These are phyloP conservation scores for Dendrobium chrysotoxum DNA, from an alignment of 106 monocot genomes.

Conservation along the genomic window DNA sequence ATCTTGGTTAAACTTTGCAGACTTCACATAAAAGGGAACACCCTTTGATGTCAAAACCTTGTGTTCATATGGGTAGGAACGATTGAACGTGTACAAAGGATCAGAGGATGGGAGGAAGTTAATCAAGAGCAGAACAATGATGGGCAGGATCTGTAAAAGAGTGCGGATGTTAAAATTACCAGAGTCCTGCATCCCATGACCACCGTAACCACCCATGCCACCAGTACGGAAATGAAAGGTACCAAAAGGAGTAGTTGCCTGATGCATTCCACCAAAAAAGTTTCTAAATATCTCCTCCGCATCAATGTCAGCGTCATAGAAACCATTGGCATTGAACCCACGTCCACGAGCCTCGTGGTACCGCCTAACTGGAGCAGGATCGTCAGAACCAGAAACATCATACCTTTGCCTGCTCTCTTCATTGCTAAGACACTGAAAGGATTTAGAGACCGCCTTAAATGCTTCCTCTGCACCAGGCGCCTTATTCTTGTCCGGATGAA, in stretches of 20 bases:
- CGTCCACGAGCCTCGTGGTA: constrained; percentile 11
- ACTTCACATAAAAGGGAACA: constrained; percentile 75
- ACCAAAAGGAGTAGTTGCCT: constrained; percentile 46
- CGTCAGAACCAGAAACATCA: constrained; percentile 79
- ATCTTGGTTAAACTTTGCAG: constrained; percentile 61
- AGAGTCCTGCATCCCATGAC: constrained; percentile 29
- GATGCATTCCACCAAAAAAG: constrained; percentile 59
- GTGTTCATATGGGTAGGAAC: constrained; percentile 46
- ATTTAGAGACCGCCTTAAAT: constrained; percentile 91
- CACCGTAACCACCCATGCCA: constrained; percentile 32
- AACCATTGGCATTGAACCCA: constrained; percentile 45
- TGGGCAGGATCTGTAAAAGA: constrained; percentile 74
- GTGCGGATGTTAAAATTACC: constrained; percentile 33
- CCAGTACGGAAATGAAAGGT: constrained; percentile 72
- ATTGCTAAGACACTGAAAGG: constrained; percentile 92
- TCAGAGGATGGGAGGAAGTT: constrained; percentile 86
- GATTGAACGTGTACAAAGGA: constrained; percentile 51
- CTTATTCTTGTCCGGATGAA: constrained; percentile 94
- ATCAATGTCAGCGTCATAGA: constrained; percentile 79
- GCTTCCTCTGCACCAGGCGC: constrained; percentile 93
- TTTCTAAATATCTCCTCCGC: constrained; percentile 95
- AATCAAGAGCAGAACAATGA: constrained; percentile 56
- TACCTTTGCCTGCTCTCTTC: constrained; percentile 74
- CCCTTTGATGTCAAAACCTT: constrained; percentile 63
- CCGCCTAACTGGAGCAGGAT: constrained; percentile 32